Evolutionary conservation across 371 early-diverging fungal genomes (phyloP), one percentile per base, ranked within the genome.

Genomic region (Actinomortierella wolfii): DNA sequence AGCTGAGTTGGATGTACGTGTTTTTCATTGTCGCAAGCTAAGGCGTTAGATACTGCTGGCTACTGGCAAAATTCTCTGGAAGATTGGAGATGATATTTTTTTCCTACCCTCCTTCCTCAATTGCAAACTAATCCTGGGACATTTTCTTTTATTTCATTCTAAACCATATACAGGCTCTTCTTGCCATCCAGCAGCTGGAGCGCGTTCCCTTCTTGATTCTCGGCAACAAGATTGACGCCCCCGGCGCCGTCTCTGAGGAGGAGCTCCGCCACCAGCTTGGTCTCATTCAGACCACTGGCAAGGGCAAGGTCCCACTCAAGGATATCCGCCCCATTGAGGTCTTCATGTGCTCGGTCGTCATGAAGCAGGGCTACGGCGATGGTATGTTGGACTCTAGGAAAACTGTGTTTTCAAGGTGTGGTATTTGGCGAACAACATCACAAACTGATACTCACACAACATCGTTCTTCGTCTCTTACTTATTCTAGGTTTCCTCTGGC

Each of bases 211-310:
- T 98, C 87, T 79, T 98, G 64, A 81, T 98, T 57, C 89, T 98
- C 55, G 98, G 98, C 64, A 98, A 98, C 88, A 98, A 98, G 88
- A 97, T 98, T 78, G 98, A 98, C 77, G 92, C 92, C 20, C 88
- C 89, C 58, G 92, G 92, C 64, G 98, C 98, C 42, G 94, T 96
- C 54, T 91, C 92, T 40, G 98, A 98, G 81, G 97, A 96, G 61
- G 88, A 87, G 58, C 89, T 98, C 56, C 84, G 97, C 79, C 82
- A 85, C 56, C 83, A 83, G 45, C 87, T 98, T 49, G 96, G 97
- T 39, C 83, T 98, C 67, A 89, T 86, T 86, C 95, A 96, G 77
- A 96, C 97, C 47, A 97, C 98, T 44, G 98, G 98, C 69, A 97
- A 97, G 89, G 98, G 97, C 73, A 96, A 95, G 79, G 91, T 93